These are phyloP conservation scores for Marsdenia floribunda DNA, from an alignment of 257 asterid genomes.

Conservation along the genomic window DNA sequence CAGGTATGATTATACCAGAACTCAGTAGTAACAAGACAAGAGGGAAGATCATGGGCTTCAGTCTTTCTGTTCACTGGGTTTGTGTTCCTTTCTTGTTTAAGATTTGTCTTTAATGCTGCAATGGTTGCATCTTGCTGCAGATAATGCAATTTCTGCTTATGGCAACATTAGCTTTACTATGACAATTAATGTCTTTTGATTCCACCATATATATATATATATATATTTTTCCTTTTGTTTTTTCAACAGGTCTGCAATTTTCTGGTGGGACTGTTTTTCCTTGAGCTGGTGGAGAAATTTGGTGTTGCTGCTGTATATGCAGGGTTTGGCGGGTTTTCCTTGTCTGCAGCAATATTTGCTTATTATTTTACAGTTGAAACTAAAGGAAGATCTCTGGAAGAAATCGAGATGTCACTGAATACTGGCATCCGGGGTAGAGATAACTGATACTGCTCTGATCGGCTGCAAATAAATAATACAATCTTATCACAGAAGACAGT, in stretches of 20 bases:
- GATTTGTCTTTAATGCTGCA: neutral
- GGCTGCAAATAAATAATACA: neutral
- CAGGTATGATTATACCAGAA: constrained; percentile 88
- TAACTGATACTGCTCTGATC: constrained; percentile 9
- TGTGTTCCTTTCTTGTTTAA: constrained; percentile 5
- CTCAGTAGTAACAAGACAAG: constrained; percentile 86
- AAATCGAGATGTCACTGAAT: constrained; percentile 65
- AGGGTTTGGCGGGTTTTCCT: constrained; percentile 56
- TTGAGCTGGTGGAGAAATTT: constrained; percentile 55
- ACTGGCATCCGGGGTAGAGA: constrained; percentile 23
- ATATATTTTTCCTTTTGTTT: constrained; percentile 1
- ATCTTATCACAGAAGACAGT: no score
- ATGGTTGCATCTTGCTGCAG: neutral
- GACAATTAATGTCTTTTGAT: no score
- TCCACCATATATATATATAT: no score
- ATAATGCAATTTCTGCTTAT: neutral
- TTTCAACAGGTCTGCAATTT: constrained; percentile 68
- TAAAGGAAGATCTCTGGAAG: constrained; percentile 82
- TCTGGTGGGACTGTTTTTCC: constrained; percentile 74
- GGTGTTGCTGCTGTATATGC: constrained; percentile 71
- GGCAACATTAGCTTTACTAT: neutral
- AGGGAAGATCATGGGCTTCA: constrained; percentile 78
- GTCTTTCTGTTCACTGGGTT: constrained; percentile 90
- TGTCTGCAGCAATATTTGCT: constrained; percentile 66
- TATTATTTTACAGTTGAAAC: constrained; percentile 62